Percentiles rank a stretch among this genome's conserved stretches.
Conservation (phyloP, 306 rosid species). For the Rosa rugosa region DNA sequence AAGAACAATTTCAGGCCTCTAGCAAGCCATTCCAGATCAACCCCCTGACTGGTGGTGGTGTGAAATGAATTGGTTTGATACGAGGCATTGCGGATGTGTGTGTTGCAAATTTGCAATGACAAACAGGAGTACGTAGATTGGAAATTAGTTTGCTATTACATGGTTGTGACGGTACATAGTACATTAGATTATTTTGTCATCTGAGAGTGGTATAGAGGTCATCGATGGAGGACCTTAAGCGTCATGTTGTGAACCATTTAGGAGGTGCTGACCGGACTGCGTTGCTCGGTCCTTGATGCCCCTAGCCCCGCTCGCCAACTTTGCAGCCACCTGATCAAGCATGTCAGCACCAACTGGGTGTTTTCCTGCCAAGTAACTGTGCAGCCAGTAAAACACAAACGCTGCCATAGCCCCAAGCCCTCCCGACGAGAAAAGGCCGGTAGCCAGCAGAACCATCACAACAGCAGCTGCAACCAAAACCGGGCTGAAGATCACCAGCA, state of each 20-base stretch:
- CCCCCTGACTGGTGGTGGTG: neutral
- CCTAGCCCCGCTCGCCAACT: neutral
- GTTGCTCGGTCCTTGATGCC: neutral
- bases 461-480: constrained; percentile 4
- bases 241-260: neutral
- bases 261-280: neutral
- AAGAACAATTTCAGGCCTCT: too few relatives aligned
- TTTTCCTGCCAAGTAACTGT: neutral
- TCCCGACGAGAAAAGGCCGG: neutral
- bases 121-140: neutral
- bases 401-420: neutral
- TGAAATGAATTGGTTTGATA: neutral
- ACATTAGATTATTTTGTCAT: neutral
- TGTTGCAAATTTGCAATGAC: neutral
- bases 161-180: neutral
- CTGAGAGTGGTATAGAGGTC: neutral
- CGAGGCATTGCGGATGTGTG: neutral
- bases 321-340: constrained; percentile 1
- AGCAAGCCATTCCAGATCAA: neutral
- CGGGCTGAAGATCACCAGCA: constrained; percentile 17
- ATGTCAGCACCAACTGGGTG: constrained; percentile 7
- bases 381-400: constrained; percentile 9
- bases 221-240: neutral
- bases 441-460: neutral
- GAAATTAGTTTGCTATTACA: neutral